These are phyloP conservation scores for Oleoguttula mirabilis DNA, from an alignment of 495 filamentous ascomycete species.

Conservation along the genomic window DNA sequence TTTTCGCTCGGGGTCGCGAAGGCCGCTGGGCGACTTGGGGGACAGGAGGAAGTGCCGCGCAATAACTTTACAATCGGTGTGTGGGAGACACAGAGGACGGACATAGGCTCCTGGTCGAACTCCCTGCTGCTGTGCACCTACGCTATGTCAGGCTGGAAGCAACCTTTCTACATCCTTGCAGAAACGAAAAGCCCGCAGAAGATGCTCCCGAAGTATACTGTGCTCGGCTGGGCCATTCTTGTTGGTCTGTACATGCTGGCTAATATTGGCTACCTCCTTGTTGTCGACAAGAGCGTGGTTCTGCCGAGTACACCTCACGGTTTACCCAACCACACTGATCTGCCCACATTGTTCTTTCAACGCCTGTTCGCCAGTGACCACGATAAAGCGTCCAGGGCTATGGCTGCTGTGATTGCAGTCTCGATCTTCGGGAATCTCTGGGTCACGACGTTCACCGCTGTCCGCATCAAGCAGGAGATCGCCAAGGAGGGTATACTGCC, in stretches of 20 bases:
- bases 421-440: conserved; percentile 41
- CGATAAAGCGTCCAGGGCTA: conserved; percentile 19
- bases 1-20: conserved; percentile 31
- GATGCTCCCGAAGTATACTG: conserved; percentile 30
- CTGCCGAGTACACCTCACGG: background rate
- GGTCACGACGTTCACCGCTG: conserved; percentile 39
- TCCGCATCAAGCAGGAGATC: conserved; percentile 43
- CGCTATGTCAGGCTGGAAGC: conserved; percentile 32
- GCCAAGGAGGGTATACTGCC: conserved; percentile 43
- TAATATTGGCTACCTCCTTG: background rate
- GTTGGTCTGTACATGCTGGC: conserved; percentile 28
- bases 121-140: conserved; percentile 32
- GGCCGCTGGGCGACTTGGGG: conserved; percentile 11
- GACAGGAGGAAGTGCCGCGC: background rate
- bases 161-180: conserved; percentile 36
- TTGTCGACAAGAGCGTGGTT: background rate
- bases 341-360: background rate
- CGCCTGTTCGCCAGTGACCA: background rate
- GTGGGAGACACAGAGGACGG: background rate
- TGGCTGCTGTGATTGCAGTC: conserved; percentile 34
- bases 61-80: conserved; percentile 13
- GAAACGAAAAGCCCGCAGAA: conserved; percentile 35
- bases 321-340: background rate
- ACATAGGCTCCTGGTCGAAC: conserved; percentile 14
- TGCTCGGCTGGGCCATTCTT: conserved; percentile 28